These are phyloP conservation scores for Penicillium polonicum DNA, from an alignment of 2,329 filamentous ascomycete species.

Conservation along the genomic window DNA sequence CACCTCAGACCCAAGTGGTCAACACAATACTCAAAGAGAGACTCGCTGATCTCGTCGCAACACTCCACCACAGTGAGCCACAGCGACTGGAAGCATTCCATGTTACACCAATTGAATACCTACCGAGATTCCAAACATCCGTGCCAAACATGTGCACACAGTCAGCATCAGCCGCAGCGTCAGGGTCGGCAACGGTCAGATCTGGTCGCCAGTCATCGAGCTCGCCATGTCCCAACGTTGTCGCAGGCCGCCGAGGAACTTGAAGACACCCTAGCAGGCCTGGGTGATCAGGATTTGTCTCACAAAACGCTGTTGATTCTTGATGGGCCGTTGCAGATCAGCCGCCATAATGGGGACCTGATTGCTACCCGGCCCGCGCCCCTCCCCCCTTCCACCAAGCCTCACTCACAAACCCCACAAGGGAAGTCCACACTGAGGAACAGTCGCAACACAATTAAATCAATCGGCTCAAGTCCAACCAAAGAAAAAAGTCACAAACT, in stretches of 20 bases:
- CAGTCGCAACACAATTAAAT: not conserved
- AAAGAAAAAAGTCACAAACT: constrained; percentile 5
- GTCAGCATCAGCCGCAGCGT: constrained; percentile 1
- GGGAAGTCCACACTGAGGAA: not conserved
- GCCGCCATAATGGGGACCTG: constrained; percentile 36
- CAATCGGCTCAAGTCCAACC: not conserved
- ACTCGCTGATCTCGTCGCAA: not conserved
- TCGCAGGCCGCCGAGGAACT: constrained; percentile 40
- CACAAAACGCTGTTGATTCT: constrained; percentile 20
- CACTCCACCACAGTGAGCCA: not conserved
- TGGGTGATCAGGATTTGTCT: constrained; percentile 2
- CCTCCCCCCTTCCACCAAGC: constrained; percentile 25
- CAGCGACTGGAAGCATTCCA: not conserved
- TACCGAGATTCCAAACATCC: not conserved
- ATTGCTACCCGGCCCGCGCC: constrained; percentile 35
- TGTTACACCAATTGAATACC: not conserved
- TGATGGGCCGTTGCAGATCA: constrained; percentile 34
- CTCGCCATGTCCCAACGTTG: constrained; percentile 24
- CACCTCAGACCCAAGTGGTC: not conserved
- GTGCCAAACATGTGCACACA: not conserved
- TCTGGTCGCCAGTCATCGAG: constrained; percentile 5
- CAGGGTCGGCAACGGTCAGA: constrained; percentile 9
- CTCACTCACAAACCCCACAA: constrained; percentile 12
- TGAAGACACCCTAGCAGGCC: constrained; percentile 14
- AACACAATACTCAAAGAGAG: not conserved